Evolutionary conservation across 2,329 filamentous ascomycete genomes (phyloP), one percentile per base, ranked within the genome.

Genomic region (Fusarium miscanthi): DNA sequence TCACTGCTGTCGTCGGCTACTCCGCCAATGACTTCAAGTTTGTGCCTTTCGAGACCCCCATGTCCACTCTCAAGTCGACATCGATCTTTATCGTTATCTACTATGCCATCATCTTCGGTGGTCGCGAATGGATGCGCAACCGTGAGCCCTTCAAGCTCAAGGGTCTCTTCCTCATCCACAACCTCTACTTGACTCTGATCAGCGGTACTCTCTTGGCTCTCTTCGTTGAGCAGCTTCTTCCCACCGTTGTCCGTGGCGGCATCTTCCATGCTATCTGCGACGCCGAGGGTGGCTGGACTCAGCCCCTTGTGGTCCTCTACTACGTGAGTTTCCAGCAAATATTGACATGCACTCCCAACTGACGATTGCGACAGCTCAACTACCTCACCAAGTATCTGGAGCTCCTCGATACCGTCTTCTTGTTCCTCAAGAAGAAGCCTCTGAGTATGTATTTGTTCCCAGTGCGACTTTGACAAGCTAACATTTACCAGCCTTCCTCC

Each of bases 371-470:
- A 23, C 80, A 98, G 95, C 89, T 98, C 81, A 98, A 97, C 88
- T 98, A 98, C 87, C 90, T 98, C 61, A 98, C 95, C 85, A 98
- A 98, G 85, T 98, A 97, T 84, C 89, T 98, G 76, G 95, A 98
- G 85, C 88, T 98, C 75, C 86, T 98, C 77, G 95, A 98, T 84
- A 98, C 95, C 67, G 91, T 95, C 82, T 98, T 98, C 89, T 88
- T 98, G 63, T 96, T 98, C 87, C 90, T 98, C 83, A 98, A 98
- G 92, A 98, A 98, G 92, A 98, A 98, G 92, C 95, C 95, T 60
- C 86, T 98, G 82, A 98, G 81, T 83, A 78, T 37, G 81, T 78
- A 11, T 11, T 42, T 42, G 25, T 16, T n/a, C 25, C 35, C 35
- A 13, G 35, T 30, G 25, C 19, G 25, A 30, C 6, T 14, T 16